Evolutionary conservation across 1,284 basidiomycete species (phyloP).

Genomic region (Pyrrhoderma noxium): DNA sequence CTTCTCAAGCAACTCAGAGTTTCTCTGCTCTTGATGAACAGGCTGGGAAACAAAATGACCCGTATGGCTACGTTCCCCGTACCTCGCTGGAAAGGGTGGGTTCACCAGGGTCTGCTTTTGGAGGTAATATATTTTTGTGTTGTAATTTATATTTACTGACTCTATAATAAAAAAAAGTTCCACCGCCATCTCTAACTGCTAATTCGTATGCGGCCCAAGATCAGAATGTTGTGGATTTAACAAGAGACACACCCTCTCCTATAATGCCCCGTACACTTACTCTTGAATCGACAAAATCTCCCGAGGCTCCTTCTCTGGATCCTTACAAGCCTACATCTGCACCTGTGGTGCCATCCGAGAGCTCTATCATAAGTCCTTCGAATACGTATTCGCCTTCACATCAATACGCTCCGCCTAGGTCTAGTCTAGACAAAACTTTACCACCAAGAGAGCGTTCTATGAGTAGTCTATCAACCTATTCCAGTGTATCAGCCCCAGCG

Average conservation of each 20-base stretch:
- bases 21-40: constrained; percentile 12
- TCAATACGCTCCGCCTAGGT: constrained; percentile 3
- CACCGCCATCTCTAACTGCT: constrained; percentile 1
- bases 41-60: constrained; percentile 8
- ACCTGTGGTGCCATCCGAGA: neutral
- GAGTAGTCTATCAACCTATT: constrained; percentile 44
- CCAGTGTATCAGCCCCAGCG: constrained; percentile 29
- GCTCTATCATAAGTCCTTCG: neutral
- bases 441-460: constrained; percentile 34
- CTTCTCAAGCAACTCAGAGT: constrained; percentile 1
- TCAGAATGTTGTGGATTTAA: constrained; percentile 12
- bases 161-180: too few relatives aligned
- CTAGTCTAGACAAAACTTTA: constrained; percentile 1
- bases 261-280: neutral
- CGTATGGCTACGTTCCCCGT: constrained; percentile 6
- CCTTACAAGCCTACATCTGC: constrained; percentile 8
- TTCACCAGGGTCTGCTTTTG: neutral
- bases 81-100: constrained; percentile 7
- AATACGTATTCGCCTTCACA: neutral
- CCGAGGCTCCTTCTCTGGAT: neutral
- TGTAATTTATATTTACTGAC: neutral
- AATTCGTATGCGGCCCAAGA: neutral
- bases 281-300: neutral
- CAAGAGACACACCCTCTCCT: constrained; percentile 12
- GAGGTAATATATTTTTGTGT: constrained; percentile 1